Evolutionary conservation across 2,329 filamentous ascomycete species (phyloP).

Genomic region (Drechslerella stenobrocha): DNA sequence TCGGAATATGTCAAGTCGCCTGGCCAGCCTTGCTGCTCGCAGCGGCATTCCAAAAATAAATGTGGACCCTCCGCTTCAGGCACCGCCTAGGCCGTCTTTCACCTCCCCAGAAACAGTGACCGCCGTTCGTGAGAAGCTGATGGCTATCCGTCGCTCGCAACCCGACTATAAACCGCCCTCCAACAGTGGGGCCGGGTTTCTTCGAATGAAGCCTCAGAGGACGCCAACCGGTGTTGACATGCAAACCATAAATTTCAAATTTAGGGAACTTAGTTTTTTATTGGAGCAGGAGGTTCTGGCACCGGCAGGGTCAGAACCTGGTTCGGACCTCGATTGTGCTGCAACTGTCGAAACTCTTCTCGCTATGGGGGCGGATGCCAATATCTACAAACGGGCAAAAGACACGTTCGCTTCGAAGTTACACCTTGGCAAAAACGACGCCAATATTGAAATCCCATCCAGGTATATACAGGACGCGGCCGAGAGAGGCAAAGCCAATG

Average conservation of each 20-base stretch:
- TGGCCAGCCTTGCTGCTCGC: conserved; percentile 28
- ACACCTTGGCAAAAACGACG: conserved; percentile 41
- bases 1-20: conserved; percentile 6
- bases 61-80: conserved; percentile 27
- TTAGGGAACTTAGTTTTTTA: conserved; percentile 30
- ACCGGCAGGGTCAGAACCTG: conserved; percentile 7
- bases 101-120: conserved; percentile 8
- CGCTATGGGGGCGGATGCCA: conserved; percentile 36
- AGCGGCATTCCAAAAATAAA: conserved; percentile 23
- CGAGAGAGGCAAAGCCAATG: conserved; percentile 36
- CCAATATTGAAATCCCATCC: conserved; percentile 32
- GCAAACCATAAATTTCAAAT: conserved; percentile 26
- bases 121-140: conserved; percentile 33
- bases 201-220: conserved; percentile 36
- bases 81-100: conserved; percentile 23
- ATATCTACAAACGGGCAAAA: conserved; percentile 41
- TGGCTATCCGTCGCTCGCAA: conserved; percentile 28
- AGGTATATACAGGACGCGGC: conserved; percentile 42
- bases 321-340: conserved; percentile 24
- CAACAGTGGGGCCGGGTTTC: conserved; percentile 19
- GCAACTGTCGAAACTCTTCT: conserved; percentile 32
- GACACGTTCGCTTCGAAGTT: conserved; percentile 33
- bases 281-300: conserved; percentile 26
- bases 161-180: conserved; percentile 45
- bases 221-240: conserved; percentile 16